A percentile compares a stretch with the other conserved stretches of the same genome.
Evolutionary conservation across 169 alveolate species (phyloP).

Genomic region (Plasmodium reichenowi): DNA sequence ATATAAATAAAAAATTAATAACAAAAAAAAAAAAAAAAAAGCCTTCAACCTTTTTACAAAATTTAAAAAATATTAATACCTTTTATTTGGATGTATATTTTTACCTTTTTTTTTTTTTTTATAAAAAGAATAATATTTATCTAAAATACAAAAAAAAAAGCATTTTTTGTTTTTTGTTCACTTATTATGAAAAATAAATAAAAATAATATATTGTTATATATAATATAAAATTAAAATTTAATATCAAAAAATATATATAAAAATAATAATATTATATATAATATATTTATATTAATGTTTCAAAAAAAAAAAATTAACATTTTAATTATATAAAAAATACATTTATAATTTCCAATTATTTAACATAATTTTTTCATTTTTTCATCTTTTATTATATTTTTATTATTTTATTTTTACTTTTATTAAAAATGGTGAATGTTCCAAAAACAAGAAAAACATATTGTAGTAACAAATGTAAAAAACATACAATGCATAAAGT

Average conservation of each 20-base stretch:
- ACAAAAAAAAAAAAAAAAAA: background rate
- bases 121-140: too few species aligned
- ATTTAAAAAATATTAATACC: too few species aligned
- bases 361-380: too few species aligned
- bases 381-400: background rate
- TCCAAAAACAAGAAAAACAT: slow-evolving; percentile 94
- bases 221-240: background rate
- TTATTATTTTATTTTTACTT: slow-evolving; percentile 2
- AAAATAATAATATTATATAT: background rate
- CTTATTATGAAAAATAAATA: too few species aligned
- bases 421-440: slow-evolving; percentile 89
- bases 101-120: too few species aligned
- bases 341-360: background rate
- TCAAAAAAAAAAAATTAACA: background rate
- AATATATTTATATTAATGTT: slow-evolving; percentile 1
- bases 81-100: too few species aligned
- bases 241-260: background rate
- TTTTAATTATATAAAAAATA: background rate
- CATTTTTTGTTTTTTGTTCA: too few species aligned
- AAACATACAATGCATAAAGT: slow-evolving; percentile 96
- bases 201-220: background rate
- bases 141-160: too few species aligned
- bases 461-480: slow-evolving; percentile 93
- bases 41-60: too few species aligned
- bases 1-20: background rate